Evolutionary conservation across 768 basidiomycete species (phyloP), one percentile per base, ranked within the genome.

Genomic region (Tricholoma sp.): DNA sequence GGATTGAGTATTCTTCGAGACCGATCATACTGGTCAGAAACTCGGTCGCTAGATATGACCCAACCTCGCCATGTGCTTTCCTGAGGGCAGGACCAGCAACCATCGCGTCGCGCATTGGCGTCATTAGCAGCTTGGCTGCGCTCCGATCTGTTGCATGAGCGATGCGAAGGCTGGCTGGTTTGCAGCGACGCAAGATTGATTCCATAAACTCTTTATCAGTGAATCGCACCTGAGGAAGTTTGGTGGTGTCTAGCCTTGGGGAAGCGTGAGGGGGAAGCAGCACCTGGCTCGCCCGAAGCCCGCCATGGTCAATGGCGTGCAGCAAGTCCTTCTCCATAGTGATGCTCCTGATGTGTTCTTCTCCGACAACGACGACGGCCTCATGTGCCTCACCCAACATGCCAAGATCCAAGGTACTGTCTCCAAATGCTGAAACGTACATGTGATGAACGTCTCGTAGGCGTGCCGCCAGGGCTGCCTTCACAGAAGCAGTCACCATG

Each of bases 281-380:
- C 24, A 47, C 24, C 44, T 47, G 44, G 28, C 44, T 47, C 28
- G 44, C 44, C 28, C 44, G 24, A 47, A 47, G 44, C 44, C 24
- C 44, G 13, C 29, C 44, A 47, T 13, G 13, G 44, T 47, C 44
- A 28, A 47, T 47, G 44, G 44, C 44, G 6, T 47, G 44, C 24
- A 47, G 44, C 44, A 47, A 47, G 44, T 47, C 44, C 44, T 47
- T 47, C 44, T 47, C 44, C 44, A 47, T 47, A 47, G 44, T 47
- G 24, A 29, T 47, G 44, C 44, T 47, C 44, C 44, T 47, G 44
- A 28, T 47, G 44, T 47, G 44, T 47, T 47, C 44, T 47, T 47
- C 44, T 47, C 44, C 44, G 24, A 47, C 44, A 13, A 47, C 44
- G 13, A 47, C 44, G 28, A 47, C 44, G 44, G 44, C 44, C 44